phyloP scores from a whole-genome alignment of 1,139 yeast species.

The Wickerhamomyces sp. region DNA sequence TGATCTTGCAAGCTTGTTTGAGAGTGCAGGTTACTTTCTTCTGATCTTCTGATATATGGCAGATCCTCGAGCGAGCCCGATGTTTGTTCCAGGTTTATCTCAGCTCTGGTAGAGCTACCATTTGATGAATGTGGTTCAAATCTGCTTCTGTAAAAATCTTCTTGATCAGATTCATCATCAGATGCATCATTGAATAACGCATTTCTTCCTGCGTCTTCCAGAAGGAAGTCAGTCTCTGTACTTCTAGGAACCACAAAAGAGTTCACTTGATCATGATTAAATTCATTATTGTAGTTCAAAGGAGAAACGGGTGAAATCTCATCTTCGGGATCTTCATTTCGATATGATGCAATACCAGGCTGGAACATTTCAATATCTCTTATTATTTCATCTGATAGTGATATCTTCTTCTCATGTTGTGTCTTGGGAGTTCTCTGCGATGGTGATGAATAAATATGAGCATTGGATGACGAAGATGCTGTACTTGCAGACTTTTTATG shows the following conservation, averaged over 20 bases:
- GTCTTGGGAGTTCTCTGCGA: neutral
- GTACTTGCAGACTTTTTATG: constrained; percentile 19
- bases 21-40: too few species aligned
- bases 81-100: constrained; percentile 2
- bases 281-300: constrained; percentile 1
- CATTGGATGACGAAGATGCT: constrained; percentile 6
- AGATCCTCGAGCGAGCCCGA: neutral
- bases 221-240: neutral
- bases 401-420: constrained; percentile 19
- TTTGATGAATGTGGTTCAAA: neutral
- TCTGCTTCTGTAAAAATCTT: neutral
- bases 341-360: constrained; percentile 4
- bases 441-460: neutral
- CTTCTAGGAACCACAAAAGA: too few species aligned
- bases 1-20: too few species aligned
- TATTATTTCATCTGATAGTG: constrained; percentile 23
- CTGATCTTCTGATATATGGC: too few species aligned
- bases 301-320: constrained; percentile 20
- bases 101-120: constrained; percentile 7
- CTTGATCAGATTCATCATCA: constrained; percentile 6
- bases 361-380: constrained; percentile 23
- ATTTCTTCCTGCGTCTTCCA: neutral
- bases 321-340: constrained; percentile 9
- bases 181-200: constrained; percentile 19
- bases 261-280: too few species aligned